These are phyloP conservation scores for Colletotrichum chrysophilum DNA, from an alignment of 2,329 filamentous ascomycete genomes.

Conservation along the genomic window DNA sequence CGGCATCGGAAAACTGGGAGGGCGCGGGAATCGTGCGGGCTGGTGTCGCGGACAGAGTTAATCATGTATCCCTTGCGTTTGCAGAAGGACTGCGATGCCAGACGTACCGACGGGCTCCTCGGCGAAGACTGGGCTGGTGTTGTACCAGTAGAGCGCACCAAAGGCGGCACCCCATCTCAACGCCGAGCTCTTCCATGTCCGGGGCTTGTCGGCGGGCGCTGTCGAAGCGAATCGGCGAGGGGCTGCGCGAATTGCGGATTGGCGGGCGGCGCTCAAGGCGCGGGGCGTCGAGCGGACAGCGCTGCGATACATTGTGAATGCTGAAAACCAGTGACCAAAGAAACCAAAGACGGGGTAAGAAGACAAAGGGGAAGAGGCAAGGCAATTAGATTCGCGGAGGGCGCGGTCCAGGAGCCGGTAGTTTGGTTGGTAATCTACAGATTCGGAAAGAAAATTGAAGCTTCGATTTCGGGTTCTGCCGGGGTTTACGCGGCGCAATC, in stretches of 20 bases:
- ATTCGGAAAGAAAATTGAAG: slow-evolving; percentile 23
- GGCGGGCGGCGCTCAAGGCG: slow-evolving; percentile 46
- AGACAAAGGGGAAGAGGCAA: slow-evolving; percentile 18
- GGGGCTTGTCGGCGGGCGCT: slow-evolving; percentile 65
- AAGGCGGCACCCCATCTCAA: slow-evolving; percentile 77
- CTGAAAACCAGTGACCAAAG: not conserved
- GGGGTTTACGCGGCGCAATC: slow-evolving; percentile 22
- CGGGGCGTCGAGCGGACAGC: slow-evolving; percentile 54
- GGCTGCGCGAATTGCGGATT: slow-evolving; percentile 40
- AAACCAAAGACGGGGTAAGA: not conserved
- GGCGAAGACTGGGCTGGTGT: slow-evolving; percentile 85
- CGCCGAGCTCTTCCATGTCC: slow-evolving; percentile 82
- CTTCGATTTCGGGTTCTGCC: slow-evolving; percentile 12
- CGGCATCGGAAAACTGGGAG: slow-evolving; percentile 59
- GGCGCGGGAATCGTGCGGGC: slow-evolving; percentile 45
- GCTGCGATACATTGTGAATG: slow-evolving; percentile 52
- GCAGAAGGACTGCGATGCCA: not conserved
- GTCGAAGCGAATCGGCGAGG: slow-evolving; percentile 60
- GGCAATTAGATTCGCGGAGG: slow-evolving; percentile 3
- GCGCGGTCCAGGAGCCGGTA: not conserved
- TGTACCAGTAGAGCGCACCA: slow-evolving; percentile 90
- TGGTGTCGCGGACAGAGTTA: slow-evolving; percentile 14
- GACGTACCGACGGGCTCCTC: slow-evolving; percentile 78
- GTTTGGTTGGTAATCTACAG: slow-evolving; percentile 22
- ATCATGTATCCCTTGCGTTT: slow-evolving; percentile 4